These are phyloP conservation scores for Cyberlindnera mississippiensis DNA, from an alignment of 805 yeast genomes.

Conservation along the genomic window DNA sequence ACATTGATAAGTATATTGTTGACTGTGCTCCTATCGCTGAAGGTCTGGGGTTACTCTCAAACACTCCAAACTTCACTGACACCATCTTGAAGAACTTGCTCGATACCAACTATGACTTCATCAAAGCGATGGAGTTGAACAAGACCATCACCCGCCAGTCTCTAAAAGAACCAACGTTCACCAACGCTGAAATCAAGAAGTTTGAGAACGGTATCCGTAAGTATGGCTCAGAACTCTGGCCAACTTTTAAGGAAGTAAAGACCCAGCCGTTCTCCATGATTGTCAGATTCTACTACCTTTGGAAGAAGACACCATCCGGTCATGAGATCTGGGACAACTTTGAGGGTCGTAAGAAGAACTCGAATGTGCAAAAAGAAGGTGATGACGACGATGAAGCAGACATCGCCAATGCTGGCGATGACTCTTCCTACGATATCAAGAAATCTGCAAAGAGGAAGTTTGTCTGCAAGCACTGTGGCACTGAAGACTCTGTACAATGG, in stretches of 20 bases:
- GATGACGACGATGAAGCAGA: slow-evolving; percentile 25
- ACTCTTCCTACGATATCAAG: slow-evolving; percentile 60
- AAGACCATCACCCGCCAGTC: slow-evolving; percentile 48
- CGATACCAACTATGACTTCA: slow-evolving; percentile 46
- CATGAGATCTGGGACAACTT: slow-evolving; percentile 77
- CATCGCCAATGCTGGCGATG: slow-evolving; percentile 48
- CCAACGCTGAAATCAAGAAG: slow-evolving; percentile 52
- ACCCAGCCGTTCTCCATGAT: slow-evolving; percentile 73
- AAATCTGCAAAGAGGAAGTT: slow-evolving; percentile 44
- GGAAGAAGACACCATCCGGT: slow-evolving; percentile 86
- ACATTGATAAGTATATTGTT: slow-evolving; percentile 51
- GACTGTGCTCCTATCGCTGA: slow-evolving; percentile 56
- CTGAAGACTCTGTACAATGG: slow-evolving; percentile 59
- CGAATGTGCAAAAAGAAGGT: slow-evolving; percentile 26
- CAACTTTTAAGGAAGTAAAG: slow-evolving; percentile 65
- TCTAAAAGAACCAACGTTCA: slow-evolving; percentile 75
- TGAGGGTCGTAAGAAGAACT: slow-evolving; percentile 68
- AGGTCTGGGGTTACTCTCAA: slow-evolving; percentile 48
- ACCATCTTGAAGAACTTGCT: slow-evolving; percentile 55
- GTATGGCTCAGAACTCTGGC: slow-evolving; percentile 76
- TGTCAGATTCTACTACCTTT: slow-evolving; percentile 82
- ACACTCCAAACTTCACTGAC: slow-evolving; percentile 82
- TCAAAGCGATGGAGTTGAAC: slow-evolving; percentile 44
- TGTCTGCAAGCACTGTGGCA: slow-evolving; percentile 69
- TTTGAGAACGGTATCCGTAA: slow-evolving; percentile 74